Evolutionary conservation across 2,329 filamentous ascomycete species (phyloP), one percentile per base, ranked within the genome.

Genomic region (Beauveria australis): DNA sequence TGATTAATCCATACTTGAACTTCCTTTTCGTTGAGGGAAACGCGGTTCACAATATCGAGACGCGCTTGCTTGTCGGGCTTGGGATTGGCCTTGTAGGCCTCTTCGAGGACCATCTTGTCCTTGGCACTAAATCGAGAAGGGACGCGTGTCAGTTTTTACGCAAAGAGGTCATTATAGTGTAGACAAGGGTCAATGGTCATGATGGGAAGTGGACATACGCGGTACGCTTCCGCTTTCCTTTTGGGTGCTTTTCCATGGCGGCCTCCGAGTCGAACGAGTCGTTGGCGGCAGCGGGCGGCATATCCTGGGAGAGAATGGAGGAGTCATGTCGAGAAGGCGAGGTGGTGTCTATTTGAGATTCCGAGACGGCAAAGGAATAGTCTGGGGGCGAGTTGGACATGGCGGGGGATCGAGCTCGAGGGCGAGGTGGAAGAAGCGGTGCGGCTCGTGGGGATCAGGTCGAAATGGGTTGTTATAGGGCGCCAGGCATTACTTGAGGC

Each of bases 21-120:
- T 78, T 97, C 92, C 74, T 96, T 97, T 77, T 97, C 92, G 66
- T 90, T 93, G 64, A 97, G 81, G 26, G 90, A 89, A 63, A 97
- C 92, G 74, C 87, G 89, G 75, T 85, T 84, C 63, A 95, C 91
- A 65, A 97, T 92, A 62, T 88, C 87, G 52, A 90, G 82, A 76
- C 93, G 90, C 73, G 91, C 89, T 60, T 86, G 82, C 76, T 96
- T 97, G 77, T 96, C 92, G 40, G 93, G 93, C 74, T 96, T 97
- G 7, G 91, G 85, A 72, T 97, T 95, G 64, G 80, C 83, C 67
- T 84, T 82, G 71, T 96, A 97, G 62, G 93, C 91, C 41, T 89
- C 82, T 74, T 97, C 93, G 63, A 97, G 86, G 58, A 95, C 84
- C 57, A 87, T 84, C 77, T 96, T 93, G 77, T 97, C 93, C 74